Evolutionary conservation across 2,329 filamentous ascomycete species (phyloP), one percentile per base, ranked within the genome.

Genomic region (Cladophialophora bantiana): DNA sequence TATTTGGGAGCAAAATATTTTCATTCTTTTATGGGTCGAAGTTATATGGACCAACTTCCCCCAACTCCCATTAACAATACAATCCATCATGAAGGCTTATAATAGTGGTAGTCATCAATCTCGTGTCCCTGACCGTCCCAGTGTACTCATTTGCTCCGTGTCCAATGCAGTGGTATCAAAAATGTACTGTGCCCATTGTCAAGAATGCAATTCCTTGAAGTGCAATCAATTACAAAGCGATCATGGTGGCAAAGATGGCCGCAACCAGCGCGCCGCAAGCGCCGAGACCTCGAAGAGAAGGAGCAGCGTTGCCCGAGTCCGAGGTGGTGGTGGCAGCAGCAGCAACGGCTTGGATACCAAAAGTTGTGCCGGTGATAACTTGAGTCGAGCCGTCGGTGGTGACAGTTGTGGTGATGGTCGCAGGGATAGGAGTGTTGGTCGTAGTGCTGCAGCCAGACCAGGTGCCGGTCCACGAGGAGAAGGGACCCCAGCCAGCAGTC

Each of bases 321-420:
- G 59, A 50, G 26, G 55, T 53, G 6, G 67, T 66, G 18, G 68
- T 68, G 20, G 64, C 55, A 13, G 62, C 62, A 52, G 67, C 59
- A 12, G 56, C 66, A 26, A 68, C 64, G 59, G 71, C 72, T 50
- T 73, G 72, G 48, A 72, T 69, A 66, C 72, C 71, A 20, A 73
- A 73, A 15, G 71, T 73, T n/a, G 72, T 73, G 57, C 72, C 72
- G n/a, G 72, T 73, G 57, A 73, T 59, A 60, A 72, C 70, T 52
- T 71, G 67, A 36, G 70, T 70, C 34, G 57, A 59, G 57, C 70
- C 70, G 45, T 52, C 64, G 18, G 67, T 68, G 10, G 62, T 69
- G 55, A 67, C 67, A 18, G 71, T 69, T 18, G 72, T 73, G 52
- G 72, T 73, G 62, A 73, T 60, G 58, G 72, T 73, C 10, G 72